Evolutionary conservation across 2,329 filamentous ascomycete species (phyloP), one percentile per base, ranked within the genome.

Genomic region (Blastomyces gilchristii): DNA sequence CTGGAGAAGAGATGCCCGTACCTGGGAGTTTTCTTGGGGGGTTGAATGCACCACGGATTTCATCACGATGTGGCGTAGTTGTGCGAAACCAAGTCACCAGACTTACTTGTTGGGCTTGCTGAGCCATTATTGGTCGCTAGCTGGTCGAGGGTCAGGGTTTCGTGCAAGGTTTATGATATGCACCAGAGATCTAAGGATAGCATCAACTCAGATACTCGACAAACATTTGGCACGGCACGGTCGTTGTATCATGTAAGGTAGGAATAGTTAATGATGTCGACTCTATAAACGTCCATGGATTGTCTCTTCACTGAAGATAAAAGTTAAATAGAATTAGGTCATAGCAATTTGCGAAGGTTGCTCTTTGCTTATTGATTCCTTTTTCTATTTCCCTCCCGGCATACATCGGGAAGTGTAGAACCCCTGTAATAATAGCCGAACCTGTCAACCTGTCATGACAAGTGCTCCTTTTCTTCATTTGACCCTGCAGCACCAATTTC

Each of bases 31-130:
- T 39, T 39, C 39, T 25, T 8, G 16, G 18, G 34, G 22, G 16
- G 7, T 45, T 58, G 56, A 41, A 18, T 9, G 11, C 31, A 34
- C 34, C 18, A 41, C 22, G 28, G 53, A 22, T 39, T 39, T 56
- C 54, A 47, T 47, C 57, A 49, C 28, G 57, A 59, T 47, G 57
- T 59, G 57, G 43, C 57, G 41, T n/a, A 47, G 41, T n/a, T 25
- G 22, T 16, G 43, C 14, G 18, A 31, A 49, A 3, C 18, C 14
- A 49, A 41, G 37, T 18, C 34, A 43, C 41, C 34, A 37, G 34
- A 37, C 34, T 1, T 37, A 37, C 8, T 37, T 11, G 34, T 37
- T 37, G 34, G 22, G 52, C 45, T 22, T 58, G 41, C 2, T 45
- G 57, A 47, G 5, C 57, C 37, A 57, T 57, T 57, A 41, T 58